phyloP scores from a whole-genome alignment of 331 rosid species.

The Malus hybrid region DNA sequence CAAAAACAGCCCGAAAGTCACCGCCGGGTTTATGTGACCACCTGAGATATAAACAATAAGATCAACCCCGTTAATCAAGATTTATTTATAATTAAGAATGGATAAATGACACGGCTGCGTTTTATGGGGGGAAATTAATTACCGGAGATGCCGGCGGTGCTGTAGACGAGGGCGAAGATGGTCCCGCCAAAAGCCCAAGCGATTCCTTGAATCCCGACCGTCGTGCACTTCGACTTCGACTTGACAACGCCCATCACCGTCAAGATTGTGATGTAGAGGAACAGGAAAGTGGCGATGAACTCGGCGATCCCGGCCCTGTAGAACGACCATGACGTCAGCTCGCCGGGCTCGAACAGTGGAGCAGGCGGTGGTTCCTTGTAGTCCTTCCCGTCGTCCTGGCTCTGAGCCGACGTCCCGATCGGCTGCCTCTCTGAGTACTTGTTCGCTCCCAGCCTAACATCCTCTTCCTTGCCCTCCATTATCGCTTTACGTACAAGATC shows the following conservation, averaged over 20 bases:
- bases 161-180: slow-evolving; percentile 41
- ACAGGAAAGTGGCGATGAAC: slow-evolving; percentile 38
- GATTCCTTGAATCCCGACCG: slow-evolving; percentile 40
- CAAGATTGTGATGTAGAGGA: slow-evolving; percentile 34
- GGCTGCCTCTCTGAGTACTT: slow-evolving; percentile 39
- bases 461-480: slow-evolving; percentile 45
- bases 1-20: slow-evolving; percentile 31
- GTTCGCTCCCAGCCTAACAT: slow-evolving; percentile 38
- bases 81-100: background rate
- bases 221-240: background rate
- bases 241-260: slow-evolving; percentile 36
- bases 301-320: slow-evolving; percentile 47
- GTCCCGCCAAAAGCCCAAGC: slow-evolving; percentile 47
- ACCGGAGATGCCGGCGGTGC: slow-evolving; percentile 47
- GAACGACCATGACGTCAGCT: slow-evolving; percentile 45
- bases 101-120: background rate
- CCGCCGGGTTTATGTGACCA: slow-evolving; percentile 43
- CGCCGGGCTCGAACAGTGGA: slow-evolving; percentile 31
- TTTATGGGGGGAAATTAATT: background rate
- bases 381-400: slow-evolving; percentile 27
- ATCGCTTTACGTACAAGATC: background rate
- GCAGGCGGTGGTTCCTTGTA: slow-evolving; percentile 46
- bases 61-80: background rate
- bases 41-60: background rate
- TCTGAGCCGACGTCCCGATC: slow-evolving; percentile 36